Percentiles rank a stretch among this genome's conserved stretches.
These are phyloP conservation scores for Volvox reticuliferus DNA, from an alignment of 139 green algal species.

Conservation along the genomic window DNA sequence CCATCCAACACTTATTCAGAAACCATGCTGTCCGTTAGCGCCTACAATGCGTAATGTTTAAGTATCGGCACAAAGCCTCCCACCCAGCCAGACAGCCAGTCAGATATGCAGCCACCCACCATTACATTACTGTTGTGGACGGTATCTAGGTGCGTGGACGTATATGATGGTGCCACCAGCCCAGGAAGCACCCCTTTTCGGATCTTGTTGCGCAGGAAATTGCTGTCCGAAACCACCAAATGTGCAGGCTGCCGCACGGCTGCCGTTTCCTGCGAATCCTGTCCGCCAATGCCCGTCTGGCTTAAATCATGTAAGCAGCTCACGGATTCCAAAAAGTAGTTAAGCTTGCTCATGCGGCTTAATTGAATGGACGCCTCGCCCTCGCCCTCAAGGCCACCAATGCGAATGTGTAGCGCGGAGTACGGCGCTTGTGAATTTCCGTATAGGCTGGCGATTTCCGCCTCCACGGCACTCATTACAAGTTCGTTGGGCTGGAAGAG, in stretches of 20 bases:
- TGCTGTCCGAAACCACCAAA: not conserved
- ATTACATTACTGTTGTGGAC: not conserved
- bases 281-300: no score
- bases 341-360: not conserved
- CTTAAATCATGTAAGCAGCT: no score
- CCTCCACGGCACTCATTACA: not conserved
- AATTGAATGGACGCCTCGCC: not conserved
- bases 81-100: no score
- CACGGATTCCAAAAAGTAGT: not conserved
- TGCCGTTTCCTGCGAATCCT: no score
- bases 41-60: no score
- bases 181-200: not conserved
- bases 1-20: no score
- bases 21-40: no score
- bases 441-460: not conserved
- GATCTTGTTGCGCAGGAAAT: not conserved
- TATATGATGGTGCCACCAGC: not conserved
- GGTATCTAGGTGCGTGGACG: not conserved
- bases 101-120: not conserved
- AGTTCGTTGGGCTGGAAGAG: not conserved
- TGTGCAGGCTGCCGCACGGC: not conserved
- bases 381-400: not conserved
- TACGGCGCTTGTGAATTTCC: not conserved
- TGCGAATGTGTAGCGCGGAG: not conserved
- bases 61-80: no score